Base-by-base conservation (phyloP, 2,329 filamentous ascomycete species). In the Pseudocercospora macadamiae region DNA sequence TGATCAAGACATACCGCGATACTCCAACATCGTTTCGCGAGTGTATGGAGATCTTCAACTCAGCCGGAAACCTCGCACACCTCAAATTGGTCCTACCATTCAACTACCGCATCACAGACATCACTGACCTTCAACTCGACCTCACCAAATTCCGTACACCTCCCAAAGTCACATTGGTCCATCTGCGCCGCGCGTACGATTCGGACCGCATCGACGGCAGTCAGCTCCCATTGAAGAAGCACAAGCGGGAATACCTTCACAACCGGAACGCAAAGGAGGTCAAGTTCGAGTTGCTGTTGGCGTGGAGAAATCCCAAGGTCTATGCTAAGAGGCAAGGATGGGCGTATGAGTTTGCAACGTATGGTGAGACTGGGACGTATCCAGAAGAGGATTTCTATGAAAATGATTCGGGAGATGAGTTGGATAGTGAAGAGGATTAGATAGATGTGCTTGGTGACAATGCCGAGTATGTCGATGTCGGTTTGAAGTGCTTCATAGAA, bases 41-140 rank as follows among this genome's bases (percentile, higher is more conserved):
- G 7, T 58, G 36, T 36, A n/a, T 47, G 8, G 34, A 47, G 5
- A 28, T 47, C 3, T 25, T 58, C 16, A 18, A 58, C 2, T 9
- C 44, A 10, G 55, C 55, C 7, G 55, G 55, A 6, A 37, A 42
- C 26, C 39, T 58, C 12, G 7, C 16, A 9, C 10, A 26, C 6
- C 36, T 58, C 21, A 32, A 51, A 5, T 37, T 58, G 16, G 49
- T 58, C 34, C 37, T 58, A 2, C 55, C 55, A 3, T 30, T 12
- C 25, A n/a, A 6, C 3, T 48, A 53, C 48, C 16, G 47, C 12
- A 42, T 55, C 18, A 3, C 6, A 5, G 19, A 26, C n/a, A 7
- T 55, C 10, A 12, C 14, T 7, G 44, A 55, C n/a, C 39, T 55
- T 5, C 18, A 12, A 2, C 18, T 55, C 23, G 42, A 55, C 18